Evolutionary conservation across 805 yeast genomes (phyloP).

Genomic region (Candida caryicola): DNA sequence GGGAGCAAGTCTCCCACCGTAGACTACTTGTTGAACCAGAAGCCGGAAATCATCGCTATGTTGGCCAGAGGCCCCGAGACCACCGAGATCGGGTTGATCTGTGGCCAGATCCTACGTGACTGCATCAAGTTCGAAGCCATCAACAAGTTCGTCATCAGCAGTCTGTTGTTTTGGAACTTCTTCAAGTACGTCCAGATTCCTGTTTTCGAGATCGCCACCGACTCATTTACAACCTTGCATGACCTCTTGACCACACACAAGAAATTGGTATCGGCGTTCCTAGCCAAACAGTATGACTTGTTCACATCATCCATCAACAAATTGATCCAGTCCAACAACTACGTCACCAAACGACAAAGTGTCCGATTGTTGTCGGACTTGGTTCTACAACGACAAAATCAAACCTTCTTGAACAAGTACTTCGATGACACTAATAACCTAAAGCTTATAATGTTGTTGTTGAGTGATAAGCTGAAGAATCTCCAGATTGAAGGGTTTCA

Average conservation of each 20-base stretch:
- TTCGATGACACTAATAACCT: conserved; percentile 79
- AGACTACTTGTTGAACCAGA: conserved; percentile 63
- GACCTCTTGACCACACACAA: conserved; percentile 71
- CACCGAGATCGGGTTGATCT: conserved; percentile 66
- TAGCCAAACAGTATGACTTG: conserved; percentile 50
- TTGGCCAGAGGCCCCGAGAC: conserved; percentile 73
- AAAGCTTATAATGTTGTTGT: conserved; percentile 78
- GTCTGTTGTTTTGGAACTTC: conserved; percentile 72
- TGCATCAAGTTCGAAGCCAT: conserved; percentile 77
- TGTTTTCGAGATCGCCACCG: conserved; percentile 88
- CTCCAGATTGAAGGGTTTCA: conserved; percentile 89
- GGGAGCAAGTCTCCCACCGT: conserved; percentile 82
- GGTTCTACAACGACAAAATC: conserved; percentile 69
- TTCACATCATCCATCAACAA: conserved; percentile 66
- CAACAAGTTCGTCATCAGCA: conserved; percentile 55
- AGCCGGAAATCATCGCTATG: conserved; percentile 60
- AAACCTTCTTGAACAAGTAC: conserved; percentile 67
- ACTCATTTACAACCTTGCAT: conserved; percentile 73
- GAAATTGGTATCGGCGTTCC: conserved; percentile 66
- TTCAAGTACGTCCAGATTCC: conserved; percentile 74
- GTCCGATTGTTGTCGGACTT: conserved; percentile 71
- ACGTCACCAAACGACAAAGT: conserved; percentile 91
- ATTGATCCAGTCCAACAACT: conserved; percentile 72
- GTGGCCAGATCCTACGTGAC: conserved; percentile 80
- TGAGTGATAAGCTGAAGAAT: conserved; percentile 87